Evolutionary conservation across 2,329 filamentous ascomycete genomes (phyloP).

Genomic region (Setomelanomma holmii): DNA sequence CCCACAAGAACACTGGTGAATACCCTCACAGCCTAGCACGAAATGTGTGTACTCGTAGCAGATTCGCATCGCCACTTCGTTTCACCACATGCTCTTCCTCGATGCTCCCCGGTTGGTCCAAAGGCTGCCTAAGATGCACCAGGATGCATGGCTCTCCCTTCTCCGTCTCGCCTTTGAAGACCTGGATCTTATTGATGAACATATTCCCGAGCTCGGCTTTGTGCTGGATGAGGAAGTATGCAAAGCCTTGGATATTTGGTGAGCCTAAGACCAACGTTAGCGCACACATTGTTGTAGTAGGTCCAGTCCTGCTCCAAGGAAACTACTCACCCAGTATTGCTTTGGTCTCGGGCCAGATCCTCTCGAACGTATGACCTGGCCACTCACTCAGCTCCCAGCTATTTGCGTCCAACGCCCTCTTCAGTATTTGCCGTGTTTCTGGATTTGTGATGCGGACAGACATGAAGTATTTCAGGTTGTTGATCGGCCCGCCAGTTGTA

Average conservation of each 20-base stretch:
- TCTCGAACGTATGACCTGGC: slow-evolving; percentile 24
- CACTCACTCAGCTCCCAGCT: slow-evolving; percentile 13
- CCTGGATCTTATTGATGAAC: slow-evolving; percentile 22
- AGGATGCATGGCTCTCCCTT: slow-evolving; percentile 19
- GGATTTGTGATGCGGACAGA: slow-evolving; percentile 19
- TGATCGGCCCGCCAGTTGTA: slow-evolving; percentile 5
- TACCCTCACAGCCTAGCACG: slow-evolving; percentile 13
- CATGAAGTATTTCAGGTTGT: slow-evolving; percentile 21
- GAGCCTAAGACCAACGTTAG: slow-evolving; percentile 16
- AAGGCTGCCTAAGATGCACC: slow-evolving; percentile 17
- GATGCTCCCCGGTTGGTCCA: neutral
- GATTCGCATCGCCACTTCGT: neutral
- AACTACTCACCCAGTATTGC: slow-evolving; percentile 28
- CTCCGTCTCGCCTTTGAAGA: slow-evolving; percentile 16
- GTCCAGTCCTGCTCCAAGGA: neutral
- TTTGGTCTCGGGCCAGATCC: slow-evolving; percentile 12
- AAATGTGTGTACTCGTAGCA: slow-evolving; percentile 9
- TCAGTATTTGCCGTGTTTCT: slow-evolving; percentile 19
- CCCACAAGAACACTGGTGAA: too few species aligned
- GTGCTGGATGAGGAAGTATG: slow-evolving; percentile 27
- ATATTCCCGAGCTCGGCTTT: slow-evolving; percentile 24
- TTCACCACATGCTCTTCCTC: neutral
- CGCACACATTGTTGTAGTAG: slow-evolving; percentile 1
- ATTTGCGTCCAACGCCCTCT: slow-evolving; percentile 10
- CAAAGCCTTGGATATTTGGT: slow-evolving; percentile 25